Evolutionary conservation across 73 alveolate species (phyloP).

Genomic region (Uronychia binucleata): DNA sequence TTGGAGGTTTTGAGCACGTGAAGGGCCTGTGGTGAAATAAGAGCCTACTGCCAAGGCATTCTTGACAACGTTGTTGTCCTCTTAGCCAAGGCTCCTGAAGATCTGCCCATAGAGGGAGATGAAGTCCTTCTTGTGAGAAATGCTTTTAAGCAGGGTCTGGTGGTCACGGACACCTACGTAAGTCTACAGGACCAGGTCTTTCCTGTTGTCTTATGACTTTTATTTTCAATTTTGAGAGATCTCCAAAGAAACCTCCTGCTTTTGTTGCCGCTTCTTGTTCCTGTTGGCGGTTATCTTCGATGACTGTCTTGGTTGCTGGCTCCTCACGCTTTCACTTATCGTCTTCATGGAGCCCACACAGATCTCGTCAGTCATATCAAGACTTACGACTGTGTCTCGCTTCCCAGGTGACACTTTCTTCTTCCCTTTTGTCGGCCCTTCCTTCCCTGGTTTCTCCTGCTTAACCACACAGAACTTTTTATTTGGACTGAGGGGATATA

Average conservation of each 20-base stretch:
- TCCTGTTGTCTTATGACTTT: background rate
- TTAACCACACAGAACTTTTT: background rate
- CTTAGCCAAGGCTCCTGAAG: background rate
- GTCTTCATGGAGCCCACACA: too few species aligned
- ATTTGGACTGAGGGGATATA: background rate
- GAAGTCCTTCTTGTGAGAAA: background rate
- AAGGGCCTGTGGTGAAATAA: background rate
- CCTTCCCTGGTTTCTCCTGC: background rate
- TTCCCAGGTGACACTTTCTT: background rate
- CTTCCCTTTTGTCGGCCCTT: background rate
- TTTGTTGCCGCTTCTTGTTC: background rate
- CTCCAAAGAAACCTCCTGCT: background rate
- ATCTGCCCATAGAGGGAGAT: background rate
- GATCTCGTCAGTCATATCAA: too few species aligned
- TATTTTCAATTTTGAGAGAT: background rate
- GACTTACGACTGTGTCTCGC: background rate
- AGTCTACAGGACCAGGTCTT: background rate
- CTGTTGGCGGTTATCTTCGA: background rate
- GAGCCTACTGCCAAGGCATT: background rate
- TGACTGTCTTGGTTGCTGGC: too few species aligned
- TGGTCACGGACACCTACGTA: background rate
- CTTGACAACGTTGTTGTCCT: background rate
- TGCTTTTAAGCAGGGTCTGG: background rate
- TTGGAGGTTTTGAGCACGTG: background rate
- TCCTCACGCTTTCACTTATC: too few species aligned